These are phyloP conservation scores for Colletotrichum noveboracense DNA, from an alignment of 2,329 filamentous ascomycete species.

Conservation along the genomic window DNA sequence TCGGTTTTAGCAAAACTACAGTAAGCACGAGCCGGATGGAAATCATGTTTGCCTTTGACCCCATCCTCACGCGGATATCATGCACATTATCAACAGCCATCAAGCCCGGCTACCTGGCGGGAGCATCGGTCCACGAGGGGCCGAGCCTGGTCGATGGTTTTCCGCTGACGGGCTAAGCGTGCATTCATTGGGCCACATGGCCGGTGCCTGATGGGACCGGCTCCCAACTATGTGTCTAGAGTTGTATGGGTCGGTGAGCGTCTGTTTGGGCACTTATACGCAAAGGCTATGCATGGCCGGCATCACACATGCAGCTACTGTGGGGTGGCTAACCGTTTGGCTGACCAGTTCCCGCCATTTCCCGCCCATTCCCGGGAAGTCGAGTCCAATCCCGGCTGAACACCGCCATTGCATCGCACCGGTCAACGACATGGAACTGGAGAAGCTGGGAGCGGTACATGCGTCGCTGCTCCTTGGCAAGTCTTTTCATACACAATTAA, in stretches of 20 bases:
- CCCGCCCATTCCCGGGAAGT: neutral
- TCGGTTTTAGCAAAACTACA: neutral
- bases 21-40: neutral
- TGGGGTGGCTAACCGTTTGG: constrained; percentile 8
- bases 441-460: neutral
- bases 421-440: neutral
- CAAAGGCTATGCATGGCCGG: constrained; percentile 20
- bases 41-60: neutral
- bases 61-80: neutral
- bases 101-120: constrained; percentile 4
- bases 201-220: constrained; percentile 22
- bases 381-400: neutral
- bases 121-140: constrained; percentile 7
- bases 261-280: constrained; percentile 22
- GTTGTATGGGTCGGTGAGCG: constrained; percentile 22
- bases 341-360: constrained; percentile 3
- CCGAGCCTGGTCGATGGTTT: constrained; percentile 7
- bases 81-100: constrained; percentile 15
- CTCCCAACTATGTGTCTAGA: constrained; percentile 24
- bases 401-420: neutral
- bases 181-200: constrained; percentile 20
- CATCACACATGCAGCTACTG: constrained; percentile 22
- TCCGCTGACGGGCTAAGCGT: constrained; percentile 3
- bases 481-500: neutral
- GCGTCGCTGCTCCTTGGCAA: neutral